Base-by-base conservation (phyloP, 2,329 filamentous ascomycete species). In the Xylariales sp. region DNA sequence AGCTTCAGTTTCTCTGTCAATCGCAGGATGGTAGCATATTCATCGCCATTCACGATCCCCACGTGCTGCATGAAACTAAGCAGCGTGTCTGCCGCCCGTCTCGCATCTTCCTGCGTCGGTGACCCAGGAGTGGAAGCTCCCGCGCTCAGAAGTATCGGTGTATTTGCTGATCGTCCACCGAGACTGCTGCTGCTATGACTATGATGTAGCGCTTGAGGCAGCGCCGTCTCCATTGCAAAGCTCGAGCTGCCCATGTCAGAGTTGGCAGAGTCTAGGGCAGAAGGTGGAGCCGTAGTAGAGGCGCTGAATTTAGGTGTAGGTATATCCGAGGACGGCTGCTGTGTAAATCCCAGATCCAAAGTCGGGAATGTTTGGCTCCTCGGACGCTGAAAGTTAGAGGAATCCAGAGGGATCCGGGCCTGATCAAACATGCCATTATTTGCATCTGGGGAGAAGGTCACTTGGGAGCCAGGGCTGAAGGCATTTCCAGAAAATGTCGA, bases 311-410 rank as follows among this genome's bases (percentile, higher is more conserved):
- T 73, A 5, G 73, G 72, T 4, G 72, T 76, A 48, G 69, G 57
- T 2, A 69, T 65, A 23, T 75, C 70, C 5, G 57, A 54, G 4
- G 48, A 47, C 25, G 60, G 60, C 14, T 54, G 45, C 40, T 72
- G 70, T 48, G 69, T 72, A 47, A 72, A 76, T 40, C 76, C 82
- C 30, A 84, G 69, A 39, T 79, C 80, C 29, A 88, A 66, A 30
- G 83, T 80, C 1, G 89, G 88, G 46, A 95, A 89, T 0, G 88
- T 95, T 60, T 94, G 88, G 58, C 87, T 93, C 53, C 88, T 76
- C n/a, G 86, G 87, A 40, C 88, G 76, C 51, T 85, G 83, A 47
- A 83, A 80, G 51, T 78, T 78, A 37, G 69, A 65, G 40, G 53
- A 55, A 21, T 56, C 65, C 5, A 54, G 54, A 5, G 59, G 59